These are phyloP conservation scores for Mesotaenium endlicherianum DNA, from an alignment of 139 green algal species.

Conservation along the genomic window DNA sequence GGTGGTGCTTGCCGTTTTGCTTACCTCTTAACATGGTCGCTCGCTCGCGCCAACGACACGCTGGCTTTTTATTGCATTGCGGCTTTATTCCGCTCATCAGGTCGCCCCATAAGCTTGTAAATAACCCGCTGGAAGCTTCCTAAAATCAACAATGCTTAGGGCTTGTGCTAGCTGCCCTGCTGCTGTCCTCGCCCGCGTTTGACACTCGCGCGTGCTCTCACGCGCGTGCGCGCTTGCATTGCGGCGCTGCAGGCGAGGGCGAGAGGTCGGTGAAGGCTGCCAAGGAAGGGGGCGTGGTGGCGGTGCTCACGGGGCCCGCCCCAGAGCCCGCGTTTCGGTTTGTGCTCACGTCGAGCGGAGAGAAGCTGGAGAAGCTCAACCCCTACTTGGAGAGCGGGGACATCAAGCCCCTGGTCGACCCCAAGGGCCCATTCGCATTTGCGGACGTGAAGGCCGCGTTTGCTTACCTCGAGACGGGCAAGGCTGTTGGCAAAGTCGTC, in stretches of 20 bases:
- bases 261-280: slow-evolving; percentile 10
- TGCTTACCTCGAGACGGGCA: slow-evolving; percentile 12
- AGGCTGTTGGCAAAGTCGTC: slow-evolving; percentile 21
- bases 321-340: not conserved
- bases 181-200: not conserved
- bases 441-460: slow-evolving; percentile 18
- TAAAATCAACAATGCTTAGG: too few species aligned
- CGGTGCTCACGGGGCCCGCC: not conserved
- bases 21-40: too few species aligned
- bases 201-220: not conserved
- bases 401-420: slow-evolving; percentile 8
- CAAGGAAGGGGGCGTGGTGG: slow-evolving; percentile 5
- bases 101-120: too few species aligned
- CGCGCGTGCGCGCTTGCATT: not conserved
- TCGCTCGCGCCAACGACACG: too few species aligned
- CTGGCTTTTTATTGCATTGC: too few species aligned
- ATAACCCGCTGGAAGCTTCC: too few species aligned
- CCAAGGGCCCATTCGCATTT: slow-evolving; percentile 28
- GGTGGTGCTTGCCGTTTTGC: too few species aligned
- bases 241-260: not conserved
- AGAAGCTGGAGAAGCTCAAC: not conserved
- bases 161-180: too few species aligned
- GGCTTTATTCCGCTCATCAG: too few species aligned
- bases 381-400: slow-evolving; percentile 21
- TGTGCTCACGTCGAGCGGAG: slow-evolving; percentile 8